phyloP scores from a whole-genome alignment of 371 early-diverging fungal species.

The Zopfochytrium polystomum region DNA sequence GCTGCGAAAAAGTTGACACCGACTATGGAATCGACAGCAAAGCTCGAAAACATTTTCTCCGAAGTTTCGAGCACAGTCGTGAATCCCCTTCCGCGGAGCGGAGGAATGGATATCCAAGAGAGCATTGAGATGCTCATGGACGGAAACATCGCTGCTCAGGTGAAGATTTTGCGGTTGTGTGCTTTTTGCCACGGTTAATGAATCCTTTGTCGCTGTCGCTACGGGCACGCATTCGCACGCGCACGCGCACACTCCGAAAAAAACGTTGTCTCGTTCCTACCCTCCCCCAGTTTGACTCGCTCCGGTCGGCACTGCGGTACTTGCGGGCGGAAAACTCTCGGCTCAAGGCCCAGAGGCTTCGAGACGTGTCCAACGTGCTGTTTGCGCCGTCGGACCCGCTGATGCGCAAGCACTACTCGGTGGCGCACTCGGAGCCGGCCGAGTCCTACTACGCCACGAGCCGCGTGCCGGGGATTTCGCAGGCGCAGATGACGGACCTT shows the following conservation, averaged over 20 bases:
- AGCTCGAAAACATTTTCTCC: too few species aligned
- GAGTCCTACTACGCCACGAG: neutral
- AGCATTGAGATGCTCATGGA: constrained; percentile 31
- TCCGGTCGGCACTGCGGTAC: constrained; percentile 71
- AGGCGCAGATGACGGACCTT: constrained; percentile 15
- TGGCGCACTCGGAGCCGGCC: constrained; percentile 6
- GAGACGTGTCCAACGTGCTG: constrained; percentile 19
- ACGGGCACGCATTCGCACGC: too few species aligned
- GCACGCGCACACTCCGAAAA: too few species aligned
- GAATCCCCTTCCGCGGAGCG: neutral
- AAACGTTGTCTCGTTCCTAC: neutral
- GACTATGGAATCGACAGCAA: neutral
- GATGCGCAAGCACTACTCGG: constrained; percentile 27
- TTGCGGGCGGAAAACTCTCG: constrained; percentile 78
- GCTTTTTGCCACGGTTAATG: neutral
- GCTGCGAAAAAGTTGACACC: constrained; percentile 11
- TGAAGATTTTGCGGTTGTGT: neutral
- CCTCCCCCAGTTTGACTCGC: constrained; percentile 55
- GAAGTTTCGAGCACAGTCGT: neutral
- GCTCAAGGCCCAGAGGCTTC: constrained; percentile 52
- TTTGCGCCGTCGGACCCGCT: constrained; percentile 35
- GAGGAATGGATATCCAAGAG: constrained; percentile 20
- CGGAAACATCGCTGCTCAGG: constrained; percentile 31
- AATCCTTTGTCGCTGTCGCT: too few species aligned
- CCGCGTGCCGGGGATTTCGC: constrained; percentile 9